Evolutionary conservation across 192 early-diverging fungal genomes (phyloP), one percentile per base, ranked within the genome.

Genomic region (Coemansia sp.): DNA sequence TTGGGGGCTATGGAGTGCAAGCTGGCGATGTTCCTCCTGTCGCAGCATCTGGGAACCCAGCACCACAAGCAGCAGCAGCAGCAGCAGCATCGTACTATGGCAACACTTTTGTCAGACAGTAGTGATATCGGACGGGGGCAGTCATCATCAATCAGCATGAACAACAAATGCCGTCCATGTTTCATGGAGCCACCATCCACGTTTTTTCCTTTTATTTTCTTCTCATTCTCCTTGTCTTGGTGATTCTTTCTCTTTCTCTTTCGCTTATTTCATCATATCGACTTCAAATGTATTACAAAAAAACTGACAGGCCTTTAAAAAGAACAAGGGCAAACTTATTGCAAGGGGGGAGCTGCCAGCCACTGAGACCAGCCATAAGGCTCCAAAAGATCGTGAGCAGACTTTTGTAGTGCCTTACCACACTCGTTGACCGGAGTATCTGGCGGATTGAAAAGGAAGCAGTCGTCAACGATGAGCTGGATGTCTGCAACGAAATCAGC

Each of bases 401-500:
- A 16, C 18, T 48, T 70, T 20, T 84, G 77, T 1, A 91, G 57
- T 3, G 62, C 62, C 49, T 81, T 78, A 33, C 86, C 88, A 59
- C 84, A 83, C 16, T 83, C 73, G 23, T 84, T 70, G 29, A 86
- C 87, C 55, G 79, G 85, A 0, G 85, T 79, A 4, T 71, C 80
- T 12, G 81, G 63, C 7, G 75, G 71, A 64, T 91, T 91, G 61
- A 86, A 90, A 31, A 83, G 79, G 62, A 83, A 87, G 72, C 91
- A 92, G 66, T 92, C 90, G n/a, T 78, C 79, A 34, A 91, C 70
- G 15, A 92, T 81, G 30, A 86, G 80, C 46, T 84, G 71, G 15
- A 92, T 78, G 52, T 91, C 89, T 7, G 74, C 70, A 34, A 80
- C 77, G 58, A 91, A 79, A 33, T 87, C 86, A 1, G 77, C 74